Percentiles rank a stretch among this genome's conserved stretches.
Evolutionary conservation across 345 rosid genomes (phyloP).

Genomic region (Bruguiera sexangula): DNA sequence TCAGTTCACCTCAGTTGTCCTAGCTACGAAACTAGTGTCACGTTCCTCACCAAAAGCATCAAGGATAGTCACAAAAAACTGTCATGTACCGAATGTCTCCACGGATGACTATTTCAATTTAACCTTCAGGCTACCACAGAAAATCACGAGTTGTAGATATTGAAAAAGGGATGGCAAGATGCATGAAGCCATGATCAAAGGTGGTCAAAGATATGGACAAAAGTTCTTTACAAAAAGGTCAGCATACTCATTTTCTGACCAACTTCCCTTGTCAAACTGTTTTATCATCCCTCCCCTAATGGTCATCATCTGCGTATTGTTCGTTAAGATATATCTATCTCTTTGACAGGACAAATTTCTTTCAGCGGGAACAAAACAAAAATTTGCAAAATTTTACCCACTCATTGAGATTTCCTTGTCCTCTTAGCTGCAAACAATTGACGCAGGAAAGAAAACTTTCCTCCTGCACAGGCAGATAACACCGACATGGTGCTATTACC

Average conservation of each 20-base stretch:
- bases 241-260: constrained; percentile 9
- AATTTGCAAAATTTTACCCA: constrained; percentile 28
- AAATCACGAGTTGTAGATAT: too few relatives aligned
- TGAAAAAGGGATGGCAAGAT: background rate
- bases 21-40: too few relatives aligned
- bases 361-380: constrained; percentile 24
- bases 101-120: too few relatives aligned
- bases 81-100: too few relatives aligned
- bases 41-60: too few relatives aligned
- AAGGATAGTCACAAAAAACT: too few relatives aligned
- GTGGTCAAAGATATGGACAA: constrained; percentile 6
- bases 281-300: constrained; percentile 4
- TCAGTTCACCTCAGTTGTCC: too few relatives aligned
- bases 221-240: constrained; percentile 13
- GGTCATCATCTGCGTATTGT: constrained; percentile 1
- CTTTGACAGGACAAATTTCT: constrained; percentile 25
- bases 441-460: constrained; percentile 79
- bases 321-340: constrained; percentile 12
- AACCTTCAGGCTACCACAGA: too few relatives aligned
- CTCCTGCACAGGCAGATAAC: constrained; percentile 63
- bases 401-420: constrained; percentile 55
- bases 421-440: constrained; percentile 82
- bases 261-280: background rate
- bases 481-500: constrained; percentile 57
- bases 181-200: background rate